Base-by-base conservation (phyloP, 306 rosid genomes). In the Carpinus fangiana region DNA sequence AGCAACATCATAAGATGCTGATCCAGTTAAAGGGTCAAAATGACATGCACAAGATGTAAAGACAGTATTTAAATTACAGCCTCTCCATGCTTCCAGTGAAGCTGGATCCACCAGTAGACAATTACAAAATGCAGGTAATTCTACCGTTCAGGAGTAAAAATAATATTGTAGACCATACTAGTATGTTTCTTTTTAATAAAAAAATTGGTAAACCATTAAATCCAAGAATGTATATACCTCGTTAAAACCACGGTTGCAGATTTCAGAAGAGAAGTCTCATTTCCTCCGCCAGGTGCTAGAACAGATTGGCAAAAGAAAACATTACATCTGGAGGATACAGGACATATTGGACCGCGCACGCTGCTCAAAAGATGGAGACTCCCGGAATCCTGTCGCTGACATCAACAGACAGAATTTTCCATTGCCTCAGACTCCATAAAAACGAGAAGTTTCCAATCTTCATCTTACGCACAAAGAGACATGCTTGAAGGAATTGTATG, bases 271-370 rank as follows among this genome's bases (percentile, higher is more conserved):
- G 96, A 82, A 76, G 79, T 71, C 80, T 79, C 98, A 76, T 74
- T 86, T 79, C 92, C 92, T 82, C 96, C 97, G 50, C 96, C 85
- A 21, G 97, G 91, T 73, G 78, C 46, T 51, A 96, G 80, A 81
- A 81, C 88, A 83, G 96, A 90, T 62, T 90, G 90, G 79, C 99
- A 96, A 70, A 91, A 74, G 46, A 90, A 85, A 83, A 85, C 86
- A 57, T 86, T 88, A 79, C 87, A 90, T 82, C 90, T 91, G 78
- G 93, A 81, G 80, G 97, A 83, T 43, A 80, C 78, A 5, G 84
- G 90, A 84, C 82, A 84, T 80, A 75, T 52, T 38, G 98, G 96
- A 50, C 83, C 81, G 72, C 76, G 87, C 20, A 84, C 79, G 73
- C 87, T 79, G 70, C 90, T 78, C 47, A 91, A 81, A 69, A 82